Base-by-base conservation (phyloP, 805 yeast genomes). In the Komagataella phaffii region DNA sequence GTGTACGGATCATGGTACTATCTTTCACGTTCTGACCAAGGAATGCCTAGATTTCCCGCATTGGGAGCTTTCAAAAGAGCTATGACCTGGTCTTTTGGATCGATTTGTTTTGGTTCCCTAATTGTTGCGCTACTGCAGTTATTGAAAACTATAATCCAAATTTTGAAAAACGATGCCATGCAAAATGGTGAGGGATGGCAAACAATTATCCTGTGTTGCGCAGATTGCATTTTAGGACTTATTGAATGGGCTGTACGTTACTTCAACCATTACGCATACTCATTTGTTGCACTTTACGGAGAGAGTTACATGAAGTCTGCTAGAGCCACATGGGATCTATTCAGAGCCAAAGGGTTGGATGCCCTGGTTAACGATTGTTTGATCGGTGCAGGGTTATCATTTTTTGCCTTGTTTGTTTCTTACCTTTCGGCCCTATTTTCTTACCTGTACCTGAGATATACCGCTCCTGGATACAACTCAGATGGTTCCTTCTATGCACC, bases 191-290 rank as follows among this genome's bases (percentile, higher is more conserved):
- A 60, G 43, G 52, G 53, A 3, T 54, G 53, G 30, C 57, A 51
- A 17, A 57, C 60, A 6, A 52, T 54, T 46, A 24, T 54, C 17
- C 44, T 61, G 14, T 24, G 54, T 44, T 53, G 57, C 46, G 52
- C 57, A 17, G 62, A 60, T 49, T 56, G 60, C 49, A 50, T 59
- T 36, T 53, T 58, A 12, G 80, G 80, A 43, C 66, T 85, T 17
- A 59, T 90, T 23, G 87, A 87, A 57, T 87, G 96, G 93, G 55
- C 84, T 49, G 85, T 86, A 19, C 75, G 81, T 54, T 89, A 87
- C 73, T 89, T 90, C 71, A 88, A 90, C 68, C 91, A 85, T 63
- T 90, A 88, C 62, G 95, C 96, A 6, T 87, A 85, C 64, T 83
- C 93, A 24, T 88, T 83, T 61, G 73, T 90, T 59, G 95, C 96